Evolutionary conservation across 176 grass and related monocot genomes (phyloP), one percentile per base, ranked within the genome.

Genomic region (Hordeum vulgare): DNA sequence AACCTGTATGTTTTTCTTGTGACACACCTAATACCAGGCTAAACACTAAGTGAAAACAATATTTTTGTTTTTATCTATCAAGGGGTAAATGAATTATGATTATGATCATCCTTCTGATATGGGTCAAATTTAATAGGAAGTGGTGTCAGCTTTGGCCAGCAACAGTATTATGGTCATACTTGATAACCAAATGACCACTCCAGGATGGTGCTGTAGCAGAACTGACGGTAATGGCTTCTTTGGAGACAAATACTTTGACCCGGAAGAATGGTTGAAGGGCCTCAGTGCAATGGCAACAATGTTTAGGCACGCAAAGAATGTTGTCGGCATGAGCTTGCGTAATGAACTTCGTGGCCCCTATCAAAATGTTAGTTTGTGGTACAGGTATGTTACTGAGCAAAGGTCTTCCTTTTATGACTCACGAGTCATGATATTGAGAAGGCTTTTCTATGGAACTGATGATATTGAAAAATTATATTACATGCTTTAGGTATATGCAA

Each of bases 161-260:
- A 93, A 88, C 65, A 86, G 83, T 47, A 76, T 98, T 64, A 98
- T 98, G 96, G 85, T 95, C 62, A 98, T 98, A 88, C 92, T 95
- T 79, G 96, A 98, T 90, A 98, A 98, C 67, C 96, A 98, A 93
- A 88, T 98, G 45, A 98, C 88, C 20, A 95, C 84, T 51, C 90
- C 93, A 66, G 87, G 90, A 57, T 98, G 96, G 96, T 95, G 92
- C 71, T 98, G 96, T 75, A 95, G 92, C 66, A 78, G 27, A 75
- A 76, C 72, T 8, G 96, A 98, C 5, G 90, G 80, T 57, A 92
- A 98, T 61, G 91, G 93, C 3, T 98, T 95, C 81, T 95, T 98
- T 59, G 96, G 96, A 84, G 96, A 98, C 64, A 88, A 78, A 47
- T 98, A 95, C 75, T 98, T 98, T 44, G 80, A 93, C 76, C 91